Conservation (phyloP, 805 yeast genomes). For the Ogataea nitratoaversa region DNA sequence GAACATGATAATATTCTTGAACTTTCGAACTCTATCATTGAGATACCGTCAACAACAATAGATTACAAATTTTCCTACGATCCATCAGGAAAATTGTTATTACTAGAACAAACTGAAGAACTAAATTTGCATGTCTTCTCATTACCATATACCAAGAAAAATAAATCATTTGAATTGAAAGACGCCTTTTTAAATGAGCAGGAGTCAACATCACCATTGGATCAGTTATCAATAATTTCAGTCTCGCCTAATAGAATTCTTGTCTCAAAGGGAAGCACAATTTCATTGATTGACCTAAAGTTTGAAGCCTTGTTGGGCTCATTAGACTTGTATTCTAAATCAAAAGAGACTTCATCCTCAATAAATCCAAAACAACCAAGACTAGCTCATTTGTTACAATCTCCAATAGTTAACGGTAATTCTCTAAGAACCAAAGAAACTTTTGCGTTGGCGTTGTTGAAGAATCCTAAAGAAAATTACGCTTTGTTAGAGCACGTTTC, state of each 20-base stretch:
- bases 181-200: conserved; percentile 2
- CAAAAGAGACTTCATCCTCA: conserved; percentile 15
- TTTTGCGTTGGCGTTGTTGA: conserved; percentile 38
- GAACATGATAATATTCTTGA: conserved; percentile 26
- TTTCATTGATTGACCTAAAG: conserved; percentile 42
- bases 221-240: conserved; percentile 31
- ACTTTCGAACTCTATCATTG: conserved; percentile 25
- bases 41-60: conserved; percentile 11
- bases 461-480: conserved; percentile 39
- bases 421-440: conserved; percentile 38
- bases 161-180: conserved; percentile 21
- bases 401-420: conserved; percentile 38
- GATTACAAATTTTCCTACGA: conserved; percentile 21
- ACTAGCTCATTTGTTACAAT: conserved; percentile 28
- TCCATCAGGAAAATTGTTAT: conserved; percentile 27
- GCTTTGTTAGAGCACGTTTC: conserved; percentile 41
- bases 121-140: conserved; percentile 21
- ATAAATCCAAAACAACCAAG: conserved; percentile 20
- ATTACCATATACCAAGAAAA: conserved; percentile 31
- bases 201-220: background rate
- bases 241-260: conserved; percentile 46
- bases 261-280: conserved; percentile 35
- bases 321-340: conserved; percentile 27
- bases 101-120: conserved; percentile 17
- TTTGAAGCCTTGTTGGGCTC: conserved; percentile 35